Percentiles rank a stretch among this genome's conserved stretches.
These are phyloP conservation scores for Cyberlindnera veronae DNA, from an alignment of 805 yeast species.

Conservation along the genomic window DNA sequence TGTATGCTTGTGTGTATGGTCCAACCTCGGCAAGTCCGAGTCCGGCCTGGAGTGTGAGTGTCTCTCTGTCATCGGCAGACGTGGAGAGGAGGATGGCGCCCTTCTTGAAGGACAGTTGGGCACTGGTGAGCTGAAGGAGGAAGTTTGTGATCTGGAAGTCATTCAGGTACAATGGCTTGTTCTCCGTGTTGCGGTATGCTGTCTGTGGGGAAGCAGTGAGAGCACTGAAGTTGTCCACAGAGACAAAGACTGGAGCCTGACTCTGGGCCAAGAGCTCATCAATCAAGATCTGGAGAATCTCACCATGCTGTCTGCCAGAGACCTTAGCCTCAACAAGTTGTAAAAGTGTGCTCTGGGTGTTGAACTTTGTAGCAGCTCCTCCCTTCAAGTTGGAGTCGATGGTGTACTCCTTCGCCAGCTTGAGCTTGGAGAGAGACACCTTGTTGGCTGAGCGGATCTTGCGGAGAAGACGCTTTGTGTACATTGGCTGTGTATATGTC, in stretches of 20 bases:
- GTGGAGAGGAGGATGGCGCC: constrained; percentile 70
- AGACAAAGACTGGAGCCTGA: constrained; percentile 54
- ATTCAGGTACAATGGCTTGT: constrained; percentile 52
- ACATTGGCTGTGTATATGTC: constrained; percentile 76
- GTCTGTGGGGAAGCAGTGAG: constrained; percentile 53
- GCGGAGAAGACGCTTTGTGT: constrained; percentile 53
- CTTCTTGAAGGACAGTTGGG: constrained; percentile 45
- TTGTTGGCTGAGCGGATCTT: constrained; percentile 48
- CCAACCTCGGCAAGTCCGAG: constrained; percentile 49
- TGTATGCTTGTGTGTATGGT: constrained; percentile 47
- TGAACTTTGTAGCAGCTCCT: constrained; percentile 28
- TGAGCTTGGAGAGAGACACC: constrained; percentile 33
- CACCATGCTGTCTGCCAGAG: constrained; percentile 36
- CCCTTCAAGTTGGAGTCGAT: constrained; percentile 33
- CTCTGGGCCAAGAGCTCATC: constrained; percentile 52
- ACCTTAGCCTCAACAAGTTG: constrained; percentile 42
- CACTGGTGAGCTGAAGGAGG: constrained; percentile 52
- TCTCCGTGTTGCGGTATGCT: constrained; percentile 54
- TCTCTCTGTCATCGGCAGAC: constrained; percentile 48
- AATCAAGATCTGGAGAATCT: constrained; percentile 51
- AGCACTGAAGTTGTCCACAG: constrained; percentile 74
- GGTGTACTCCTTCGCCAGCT: constrained; percentile 32
- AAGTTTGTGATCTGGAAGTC: constrained; percentile 63
- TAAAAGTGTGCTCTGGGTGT: constrained; percentile 33
- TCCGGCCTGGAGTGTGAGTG: constrained; percentile 57